Percentiles rank a stretch among this genome's conserved stretches.
phyloP scores from a whole-genome alignment of 176 grass and related monocot species.

The Cocos nucifera region DNA sequence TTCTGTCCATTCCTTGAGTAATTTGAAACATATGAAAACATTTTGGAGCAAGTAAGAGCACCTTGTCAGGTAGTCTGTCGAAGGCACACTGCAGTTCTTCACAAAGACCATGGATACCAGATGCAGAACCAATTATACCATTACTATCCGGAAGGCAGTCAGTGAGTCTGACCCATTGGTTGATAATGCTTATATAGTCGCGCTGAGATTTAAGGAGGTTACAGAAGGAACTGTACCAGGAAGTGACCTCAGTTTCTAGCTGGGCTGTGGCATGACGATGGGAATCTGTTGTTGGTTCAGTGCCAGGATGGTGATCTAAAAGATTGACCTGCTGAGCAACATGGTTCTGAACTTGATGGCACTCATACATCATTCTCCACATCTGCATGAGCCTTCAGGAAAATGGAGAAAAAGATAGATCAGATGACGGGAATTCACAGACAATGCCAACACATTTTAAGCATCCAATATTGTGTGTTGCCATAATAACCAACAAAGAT shows the following conservation, averaged over 20 bases:
- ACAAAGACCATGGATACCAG: constrained; percentile 46
- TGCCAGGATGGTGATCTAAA: constrained; percentile 49
- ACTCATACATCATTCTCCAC: constrained; percentile 95
- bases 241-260: constrained; percentile 78
- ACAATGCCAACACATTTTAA: no score
- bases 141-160: constrained; percentile 54
- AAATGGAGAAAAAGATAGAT: constrained; percentile 17
- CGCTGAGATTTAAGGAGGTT: constrained; percentile 70
- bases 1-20: no score
- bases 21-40: no score
- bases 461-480: no score
- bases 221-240: constrained; percentile 81
- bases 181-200: constrained; percentile 57
- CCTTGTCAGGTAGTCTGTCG: constrained; percentile 68
- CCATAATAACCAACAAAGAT: no score
- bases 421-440: no score
- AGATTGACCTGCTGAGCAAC: constrained; percentile 65
- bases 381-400: constrained; percentile 61
- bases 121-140: constrained; percentile 45
- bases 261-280: constrained; percentile 61
- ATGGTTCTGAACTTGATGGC: constrained; percentile 84
- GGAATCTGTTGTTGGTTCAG: constrained; percentile 70
- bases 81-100: constrained; percentile 62
- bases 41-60: constrained; percentile 7
- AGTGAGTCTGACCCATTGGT: constrained; percentile 77